A percentile compares a stretch with the other conserved stretches of the same genome.
Conservation (phyloP, 2,329 filamentous ascomycete genomes). For the Stagonosporopsis cucurbitacearum region DNA sequence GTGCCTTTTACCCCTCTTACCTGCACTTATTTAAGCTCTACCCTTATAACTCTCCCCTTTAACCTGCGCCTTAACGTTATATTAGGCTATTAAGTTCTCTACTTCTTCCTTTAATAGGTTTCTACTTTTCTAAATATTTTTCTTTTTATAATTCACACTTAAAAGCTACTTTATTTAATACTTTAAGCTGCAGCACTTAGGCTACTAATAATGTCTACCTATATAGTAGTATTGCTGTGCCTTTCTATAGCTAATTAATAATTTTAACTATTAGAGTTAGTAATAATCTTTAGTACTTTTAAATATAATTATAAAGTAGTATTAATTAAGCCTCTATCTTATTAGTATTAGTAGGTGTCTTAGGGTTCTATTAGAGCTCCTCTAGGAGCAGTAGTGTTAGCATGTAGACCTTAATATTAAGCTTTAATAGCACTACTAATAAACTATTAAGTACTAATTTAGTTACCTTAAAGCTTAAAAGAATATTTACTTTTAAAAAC, state of each 20-base stretch:
- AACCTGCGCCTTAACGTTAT: neutral
- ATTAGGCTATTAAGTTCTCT: neutral
- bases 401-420: no score
- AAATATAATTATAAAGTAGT: neutral
- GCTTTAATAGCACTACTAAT: no score
- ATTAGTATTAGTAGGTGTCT: neutral
- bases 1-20: no score
- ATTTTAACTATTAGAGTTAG: neutral
- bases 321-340: no score
- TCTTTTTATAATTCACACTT: neutral
- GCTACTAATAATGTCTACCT: neutral
- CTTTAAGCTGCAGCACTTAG: neutral
- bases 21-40: neutral
- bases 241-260: no score
- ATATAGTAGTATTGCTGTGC: neutral
- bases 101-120: neutral
- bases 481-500: no score
- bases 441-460: no score
- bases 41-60: neutral
- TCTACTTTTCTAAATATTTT: neutral
- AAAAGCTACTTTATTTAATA: neutral
- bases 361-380: no score
- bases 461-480: no score
- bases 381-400: no score
- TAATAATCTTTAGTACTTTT: neutral